These are phyloP conservation scores for Oxyria digyna DNA, from an alignment of 148 eudicot genomes.

Conservation along the genomic window DNA sequence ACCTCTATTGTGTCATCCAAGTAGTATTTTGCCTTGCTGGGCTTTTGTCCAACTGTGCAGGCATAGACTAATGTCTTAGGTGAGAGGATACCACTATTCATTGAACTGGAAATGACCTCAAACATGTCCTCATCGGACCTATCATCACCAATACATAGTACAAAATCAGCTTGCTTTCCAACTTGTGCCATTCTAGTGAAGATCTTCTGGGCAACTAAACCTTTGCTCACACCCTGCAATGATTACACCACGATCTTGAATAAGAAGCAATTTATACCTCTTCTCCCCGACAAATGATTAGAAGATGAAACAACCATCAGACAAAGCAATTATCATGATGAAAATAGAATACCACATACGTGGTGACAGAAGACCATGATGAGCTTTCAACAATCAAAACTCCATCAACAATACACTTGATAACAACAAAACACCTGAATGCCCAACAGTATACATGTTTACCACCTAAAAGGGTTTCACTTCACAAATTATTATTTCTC, in stretches of 20 bases:
- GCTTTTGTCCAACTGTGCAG: constrained; percentile 37
- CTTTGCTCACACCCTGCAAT: constrained; percentile 34
- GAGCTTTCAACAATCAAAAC: too few species aligned
- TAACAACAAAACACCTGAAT: too few species aligned
- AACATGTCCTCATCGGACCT: constrained; percentile 44
- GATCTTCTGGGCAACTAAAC: constrained; percentile 34
- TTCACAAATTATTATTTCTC: too few species aligned
- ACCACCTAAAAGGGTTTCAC: too few species aligned
- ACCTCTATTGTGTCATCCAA: constrained; percentile 36
- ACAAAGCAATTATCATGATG: neutral
- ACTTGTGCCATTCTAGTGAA: constrained; percentile 25
- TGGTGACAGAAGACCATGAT: too few species aligned
- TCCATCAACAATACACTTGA: too few species aligned
- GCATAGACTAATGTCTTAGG: constrained; percentile 25
- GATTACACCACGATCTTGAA: neutral
- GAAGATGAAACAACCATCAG: neutral
- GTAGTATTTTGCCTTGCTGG: constrained; percentile 35
- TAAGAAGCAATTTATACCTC: neutral
- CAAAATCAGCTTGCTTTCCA: constrained; percentile 35
- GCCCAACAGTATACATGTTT: too few species aligned
- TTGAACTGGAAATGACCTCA: constrained; percentile 29
- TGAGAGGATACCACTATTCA: constrained; percentile 24
- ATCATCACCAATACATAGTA: constrained; percentile 38
- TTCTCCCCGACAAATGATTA: neutral
- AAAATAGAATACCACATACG: neutral